Conservation (phyloP, 2,329 filamentous ascomycete genomes). For the Ceratocystiopsis sp. region DNA sequence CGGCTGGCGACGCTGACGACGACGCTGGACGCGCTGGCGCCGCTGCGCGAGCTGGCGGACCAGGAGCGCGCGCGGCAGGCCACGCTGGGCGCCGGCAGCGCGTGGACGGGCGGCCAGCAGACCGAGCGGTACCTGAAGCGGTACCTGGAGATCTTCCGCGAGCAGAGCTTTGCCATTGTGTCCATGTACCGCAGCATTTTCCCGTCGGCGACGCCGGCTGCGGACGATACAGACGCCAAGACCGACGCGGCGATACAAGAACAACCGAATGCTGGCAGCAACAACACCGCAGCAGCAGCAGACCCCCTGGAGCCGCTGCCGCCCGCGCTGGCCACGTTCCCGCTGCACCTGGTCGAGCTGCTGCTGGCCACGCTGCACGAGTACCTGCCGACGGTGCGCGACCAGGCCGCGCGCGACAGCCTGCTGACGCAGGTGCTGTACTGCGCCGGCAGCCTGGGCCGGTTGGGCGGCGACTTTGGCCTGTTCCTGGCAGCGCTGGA, state of each 20-base stretch:
- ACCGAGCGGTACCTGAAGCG: slow-evolving; percentile 88
- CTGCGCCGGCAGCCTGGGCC: slow-evolving; percentile 76
- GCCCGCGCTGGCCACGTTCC: slow-evolving; percentile 66
- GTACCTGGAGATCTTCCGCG: slow-evolving; percentile 93
- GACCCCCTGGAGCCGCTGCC: slow-evolving; percentile 46
- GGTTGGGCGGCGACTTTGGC: slow-evolving; percentile 84
- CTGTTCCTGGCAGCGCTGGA: slow-evolving; percentile 57
- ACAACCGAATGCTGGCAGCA: too few species aligned
- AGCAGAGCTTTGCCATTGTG: slow-evolving; percentile 91
- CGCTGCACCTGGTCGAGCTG: slow-evolving; percentile 65
- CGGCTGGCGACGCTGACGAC: slow-evolving; percentile 62
- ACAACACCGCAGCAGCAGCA: background rate
- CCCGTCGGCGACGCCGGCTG: slow-evolving; percentile 18
- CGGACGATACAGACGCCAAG: too few species aligned
- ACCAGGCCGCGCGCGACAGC: slow-evolving; percentile 67
- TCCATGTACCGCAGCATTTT: slow-evolving; percentile 91
- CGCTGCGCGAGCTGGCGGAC: slow-evolving; percentile 74
- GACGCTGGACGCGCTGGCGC: slow-evolving; percentile 70
- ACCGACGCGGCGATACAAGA: too few species aligned
- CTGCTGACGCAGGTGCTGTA: slow-evolving; percentile 85
- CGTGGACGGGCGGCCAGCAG: slow-evolving; percentile 64
- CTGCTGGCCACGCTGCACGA: slow-evolving; percentile 56
- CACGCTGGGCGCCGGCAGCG: slow-evolving; percentile 19
- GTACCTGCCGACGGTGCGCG: slow-evolving; percentile 69
- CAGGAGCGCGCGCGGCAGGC: slow-evolving; percentile 47